Evolutionary conservation across 176 grass and related monocot species (phyloP).

Genomic region (Raddia distichophylla): DNA sequence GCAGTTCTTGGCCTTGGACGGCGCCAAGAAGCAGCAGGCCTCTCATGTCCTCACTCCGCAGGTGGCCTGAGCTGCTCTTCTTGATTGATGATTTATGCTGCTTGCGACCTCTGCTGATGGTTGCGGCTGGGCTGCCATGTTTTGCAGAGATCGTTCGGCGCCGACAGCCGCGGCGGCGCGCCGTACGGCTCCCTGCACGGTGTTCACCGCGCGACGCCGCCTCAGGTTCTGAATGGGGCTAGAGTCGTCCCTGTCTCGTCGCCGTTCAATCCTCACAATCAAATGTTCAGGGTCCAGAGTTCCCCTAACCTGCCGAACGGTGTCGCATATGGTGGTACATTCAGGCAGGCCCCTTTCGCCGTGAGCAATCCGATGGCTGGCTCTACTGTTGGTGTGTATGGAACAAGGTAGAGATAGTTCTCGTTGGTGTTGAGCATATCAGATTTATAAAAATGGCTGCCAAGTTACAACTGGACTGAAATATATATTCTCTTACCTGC

Average conservation of each 20-base stretch:
- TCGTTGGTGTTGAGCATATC: too few relatives aligned
- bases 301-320: constrained; percentile 47
- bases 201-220: not conserved
- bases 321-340: not conserved
- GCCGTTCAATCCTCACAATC: constrained; percentile 51
- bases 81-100: not conserved
- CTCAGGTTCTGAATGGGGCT: constrained; percentile 48
- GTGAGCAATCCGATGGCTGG: constrained; percentile 26
- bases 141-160: constrained; percentile 48
- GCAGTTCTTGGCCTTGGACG: constrained; percentile 52
- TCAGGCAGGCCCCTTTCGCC: constrained; percentile 51
- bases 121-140: not conserved
- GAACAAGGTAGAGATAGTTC: constrained; percentile 53
- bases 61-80: constrained; percentile 34
- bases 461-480: constrained; percentile 15
- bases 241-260: constrained; percentile 54
- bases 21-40: constrained; percentile 25
- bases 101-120: not conserved
- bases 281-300: constrained; percentile 68
- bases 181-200: constrained; percentile 40
- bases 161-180: constrained; percentile 30
- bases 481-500: constrained; percentile 39
- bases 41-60: constrained; percentile 48
- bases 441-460: not conserved
- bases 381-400: constrained; percentile 51